Base-by-base conservation (phyloP, 2,329 filamentous ascomycete species). In the Ophiosphaerella herpotricha region DNA sequence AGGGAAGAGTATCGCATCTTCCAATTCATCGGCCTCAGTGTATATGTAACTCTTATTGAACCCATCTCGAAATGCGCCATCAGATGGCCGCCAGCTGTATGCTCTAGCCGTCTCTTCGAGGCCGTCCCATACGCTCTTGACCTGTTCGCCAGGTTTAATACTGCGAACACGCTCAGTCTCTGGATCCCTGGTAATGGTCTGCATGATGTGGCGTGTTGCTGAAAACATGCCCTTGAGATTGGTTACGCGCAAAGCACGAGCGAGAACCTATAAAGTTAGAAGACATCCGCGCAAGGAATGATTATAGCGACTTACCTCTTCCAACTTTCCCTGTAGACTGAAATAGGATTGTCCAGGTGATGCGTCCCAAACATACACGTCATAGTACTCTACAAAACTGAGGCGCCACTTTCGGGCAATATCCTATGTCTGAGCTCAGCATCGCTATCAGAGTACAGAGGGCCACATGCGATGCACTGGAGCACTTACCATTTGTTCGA, bases 351-450 rank as follows among this genome's bases (percentile, higher is more conserved):
- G 43, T 9, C 75, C 75, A 9, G 75, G 61, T 7, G 55, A 56
- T 2, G 68, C 48, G 48, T 75, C 74, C 75, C 74, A 77, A 7
- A 78, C 60, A 39, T 74, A 75, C 18, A 78, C 61, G 58, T 77
- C 74, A 41, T 75, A 77, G 47, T 76, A 75, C 35, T 78, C 73
- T 9, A 74, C 67, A 52, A 78, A 78, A 3, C 69, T 66, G 45
- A 77, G 71, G 31, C 67, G 67, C 68, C 72, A 77, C 16, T 70
- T 58, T 23, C 73, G 58, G 7, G 55, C 47, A 12, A 57, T 58
- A 16, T 75, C 74, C 64, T 42, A 12, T 7, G 18, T 21, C 18
- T n/a, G 26, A 13, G 21, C 5, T 14, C 2, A 3, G 18, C 26
- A 42, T 42, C 26, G 21, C 26, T 33, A 6, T 21, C 12, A 9